Percentiles rank a stretch among this genome's conserved stretches.
Evolutionary conservation across 768 basidiomycete species (phyloP).

Genomic region (Kwoniella sp.): DNA sequence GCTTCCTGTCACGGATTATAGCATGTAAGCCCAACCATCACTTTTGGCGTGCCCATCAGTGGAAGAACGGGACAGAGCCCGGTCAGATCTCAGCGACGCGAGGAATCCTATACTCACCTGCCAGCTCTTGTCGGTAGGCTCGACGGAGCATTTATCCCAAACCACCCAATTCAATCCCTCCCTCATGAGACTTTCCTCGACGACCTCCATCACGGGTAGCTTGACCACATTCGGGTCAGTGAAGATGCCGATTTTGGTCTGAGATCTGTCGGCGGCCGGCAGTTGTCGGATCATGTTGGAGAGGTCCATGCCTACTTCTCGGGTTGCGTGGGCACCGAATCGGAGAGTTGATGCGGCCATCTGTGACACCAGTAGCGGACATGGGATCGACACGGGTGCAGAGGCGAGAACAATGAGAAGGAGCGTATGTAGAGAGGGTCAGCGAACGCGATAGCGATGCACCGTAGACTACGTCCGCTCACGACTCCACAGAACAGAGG

Average conservation of each 20-base stretch:
- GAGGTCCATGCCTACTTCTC: conserved; percentile 51
- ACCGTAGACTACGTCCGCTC: background rate
- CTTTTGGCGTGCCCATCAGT: no score
- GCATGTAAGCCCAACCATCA: no score
- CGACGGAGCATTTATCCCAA: conserved; percentile 62
- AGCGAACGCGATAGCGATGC: background rate
- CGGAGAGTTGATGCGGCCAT: conserved; percentile 54
- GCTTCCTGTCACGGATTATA: no score
- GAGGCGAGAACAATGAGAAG: background rate
- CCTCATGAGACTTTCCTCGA: conserved; percentile 64
- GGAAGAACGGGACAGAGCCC: no score
- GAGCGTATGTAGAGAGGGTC: conserved; percentile 1
- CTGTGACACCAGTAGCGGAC: conserved; percentile 18
- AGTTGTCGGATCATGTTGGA: conserved; percentile 48
- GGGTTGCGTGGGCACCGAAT: conserved; percentile 51
- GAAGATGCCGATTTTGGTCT: conserved; percentile 80
- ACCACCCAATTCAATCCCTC: conserved; percentile 59
- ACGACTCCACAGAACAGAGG: no score
- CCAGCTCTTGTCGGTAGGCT: conserved; percentile 76
- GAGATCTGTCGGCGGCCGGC: conserved; percentile 35
- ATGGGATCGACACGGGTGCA: no score
- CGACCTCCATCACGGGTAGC: conserved; percentile 78
- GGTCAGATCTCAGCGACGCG: background rate
- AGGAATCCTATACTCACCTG: conserved; percentile 37
- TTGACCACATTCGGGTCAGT: conserved; percentile 85